Percentiles rank a stretch among this genome's conserved stretches.
Evolutionary conservation across 768 basidiomycete genomes (phyloP).

Genomic region (Russula olivacea): DNA sequence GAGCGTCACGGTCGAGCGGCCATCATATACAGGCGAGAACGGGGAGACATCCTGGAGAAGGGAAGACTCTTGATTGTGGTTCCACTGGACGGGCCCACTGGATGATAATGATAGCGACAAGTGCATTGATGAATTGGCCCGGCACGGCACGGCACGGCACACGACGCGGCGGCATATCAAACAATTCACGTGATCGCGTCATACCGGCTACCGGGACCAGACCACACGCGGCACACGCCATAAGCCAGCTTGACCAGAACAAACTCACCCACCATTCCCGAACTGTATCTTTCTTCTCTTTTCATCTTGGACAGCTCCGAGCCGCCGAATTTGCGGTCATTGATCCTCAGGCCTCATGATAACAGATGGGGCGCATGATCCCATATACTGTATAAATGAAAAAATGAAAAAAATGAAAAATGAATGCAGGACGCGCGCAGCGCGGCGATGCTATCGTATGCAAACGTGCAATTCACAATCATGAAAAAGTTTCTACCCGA

Average conservation of each 20-base stretch:
- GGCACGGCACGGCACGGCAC: too few species aligned
- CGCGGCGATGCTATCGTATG: neutral
- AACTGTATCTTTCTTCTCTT: neutral
- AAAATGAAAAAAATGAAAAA: too few species aligned
- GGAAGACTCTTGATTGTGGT: constrained; percentile 21
- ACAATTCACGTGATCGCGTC: constrained; percentile 2
- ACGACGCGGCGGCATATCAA: too few species aligned
- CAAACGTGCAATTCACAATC: neutral
- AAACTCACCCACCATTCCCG: neutral
- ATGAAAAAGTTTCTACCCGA: neutral
- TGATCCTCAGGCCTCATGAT: neutral
- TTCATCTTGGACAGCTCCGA: neutral
- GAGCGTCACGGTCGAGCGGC: constrained; percentile 13
- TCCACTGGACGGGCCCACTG: constrained; percentile 22
- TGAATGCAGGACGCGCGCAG: neutral
- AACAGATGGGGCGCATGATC: neutral
- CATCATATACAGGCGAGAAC: constrained; percentile 20
- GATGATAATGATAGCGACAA: constrained; percentile 12
- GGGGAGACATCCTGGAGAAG: constrained; percentile 16
- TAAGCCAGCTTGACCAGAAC: too few species aligned
- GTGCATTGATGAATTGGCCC: too few species aligned
- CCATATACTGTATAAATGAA: neutral
- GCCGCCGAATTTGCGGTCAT: neutral
- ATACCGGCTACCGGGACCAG: neutral
- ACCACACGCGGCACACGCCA: too few species aligned